These are phyloP conservation scores for Lactarius deliciosus DNA, from an alignment of 768 basidiomycete genomes.

Conservation along the genomic window DNA sequence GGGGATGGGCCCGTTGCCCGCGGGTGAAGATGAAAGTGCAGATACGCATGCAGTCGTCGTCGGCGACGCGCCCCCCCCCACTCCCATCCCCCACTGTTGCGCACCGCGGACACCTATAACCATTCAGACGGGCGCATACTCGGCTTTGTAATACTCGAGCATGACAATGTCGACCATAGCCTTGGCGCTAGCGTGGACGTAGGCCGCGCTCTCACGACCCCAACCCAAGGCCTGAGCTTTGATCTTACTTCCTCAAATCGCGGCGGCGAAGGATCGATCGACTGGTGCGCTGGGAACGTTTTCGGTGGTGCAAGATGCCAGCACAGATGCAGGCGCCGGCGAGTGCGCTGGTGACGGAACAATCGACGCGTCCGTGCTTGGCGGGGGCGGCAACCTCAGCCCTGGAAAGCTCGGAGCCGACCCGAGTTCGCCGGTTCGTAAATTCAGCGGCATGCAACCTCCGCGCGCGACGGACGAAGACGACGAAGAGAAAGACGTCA, in stretches of 20 bases:
- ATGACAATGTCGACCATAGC: too few relatives aligned
- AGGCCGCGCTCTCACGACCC: too few relatives aligned
- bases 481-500: constrained; percentile 13
- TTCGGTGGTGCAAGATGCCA: background rate
- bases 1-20: too few relatives aligned
- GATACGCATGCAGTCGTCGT: too few relatives aligned
- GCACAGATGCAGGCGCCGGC: background rate
- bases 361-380: constrained; percentile 27
- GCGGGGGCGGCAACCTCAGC: constrained; percentile 10
- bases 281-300: background rate
- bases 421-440: background rate
- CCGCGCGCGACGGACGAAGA: background rate
- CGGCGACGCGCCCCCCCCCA: too few relatives aligned
- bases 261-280: background rate
- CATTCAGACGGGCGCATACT: constrained; percentile 1
- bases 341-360: constrained; percentile 25
- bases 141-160: too few relatives aligned
- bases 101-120: background rate
- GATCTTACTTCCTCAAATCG: too few relatives aligned
- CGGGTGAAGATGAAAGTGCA: too few relatives aligned
- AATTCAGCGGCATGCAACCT: background rate
- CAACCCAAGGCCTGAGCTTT: too few relatives aligned
- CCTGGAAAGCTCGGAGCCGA: background rate
- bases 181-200: too few relatives aligned
- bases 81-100: background rate